These are phyloP conservation scores for Coccomyxa sp. DNA, from an alignment of 139 green algal genomes.

Conservation along the genomic window DNA sequence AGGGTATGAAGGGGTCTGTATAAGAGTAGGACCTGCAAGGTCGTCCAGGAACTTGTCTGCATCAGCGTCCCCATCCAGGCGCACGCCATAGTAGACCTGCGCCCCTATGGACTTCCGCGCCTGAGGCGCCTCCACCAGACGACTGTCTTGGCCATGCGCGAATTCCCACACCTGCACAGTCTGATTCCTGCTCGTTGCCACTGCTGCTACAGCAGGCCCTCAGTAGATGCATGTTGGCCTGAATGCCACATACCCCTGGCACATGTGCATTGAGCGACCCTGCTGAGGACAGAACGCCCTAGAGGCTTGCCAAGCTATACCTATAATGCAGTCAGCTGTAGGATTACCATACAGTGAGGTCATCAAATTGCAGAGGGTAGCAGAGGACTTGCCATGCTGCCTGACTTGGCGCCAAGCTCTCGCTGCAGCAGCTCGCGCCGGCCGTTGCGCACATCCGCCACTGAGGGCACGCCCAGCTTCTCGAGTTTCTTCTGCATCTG, in stretches of 20 bases:
- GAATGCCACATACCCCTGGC: too few species aligned
- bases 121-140: slow-evolving; percentile 41
- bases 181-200: neutral
- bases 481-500: slow-evolving; percentile 51
- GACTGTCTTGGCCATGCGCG: slow-evolving; percentile 49
- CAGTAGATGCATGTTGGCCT: neutral
- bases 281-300: neutral
- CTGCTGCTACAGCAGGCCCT: neutral
- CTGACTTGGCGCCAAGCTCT: slow-evolving; percentile 75
- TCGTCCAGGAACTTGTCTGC: slow-evolving; percentile 58
- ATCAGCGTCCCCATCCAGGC: slow-evolving; percentile 62
- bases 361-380: neutral
- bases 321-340: too few species aligned
- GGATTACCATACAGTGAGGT: too few species aligned
- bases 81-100: slow-evolving; percentile 92
- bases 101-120: slow-evolving; percentile 67
- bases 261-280: too few species aligned
- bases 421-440: slow-evolving; percentile 25
- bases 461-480: slow-evolving; percentile 49
- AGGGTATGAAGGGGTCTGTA: too few species aligned
- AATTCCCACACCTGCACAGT: slow-evolving; percentile 44
- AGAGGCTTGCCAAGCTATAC: neutral
- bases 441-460: slow-evolving; percentile 34
- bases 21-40: slow-evolving; percentile 14
- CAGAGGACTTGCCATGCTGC: slow-evolving; percentile 21